Evolutionary conservation across 257 asterid genomes (phyloP), one percentile per base, ranked within the genome.

Genomic region (Plantago elongata): DNA sequence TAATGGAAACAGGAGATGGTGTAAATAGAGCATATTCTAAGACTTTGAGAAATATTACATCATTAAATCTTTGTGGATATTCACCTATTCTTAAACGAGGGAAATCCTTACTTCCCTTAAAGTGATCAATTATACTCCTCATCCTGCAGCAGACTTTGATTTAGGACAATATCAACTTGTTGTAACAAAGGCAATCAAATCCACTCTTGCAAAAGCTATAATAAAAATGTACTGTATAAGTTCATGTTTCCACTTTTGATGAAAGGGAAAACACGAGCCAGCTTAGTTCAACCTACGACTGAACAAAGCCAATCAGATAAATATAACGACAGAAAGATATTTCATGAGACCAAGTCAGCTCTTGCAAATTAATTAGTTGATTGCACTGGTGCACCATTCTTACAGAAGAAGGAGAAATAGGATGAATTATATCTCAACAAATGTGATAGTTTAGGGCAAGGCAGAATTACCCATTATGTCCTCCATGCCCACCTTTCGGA

Each of bases 401-500:
- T 34, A 34, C 7, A 6, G 40, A 34, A 34, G 8, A 7, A 34
- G 40, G 5, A 1, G 40, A 34, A 34, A 34, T 6, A 34, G 40
- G 8, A 34, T 1, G 40, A 34, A 51, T 62, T 16, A 14, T 17
- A 37, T 17, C n/a, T 12, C 48, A 38, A n/a, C 11, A 57, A 38
- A 44, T 34, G 37, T 8, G 44, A 11, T 8, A 17, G 12, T 52
- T 22, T 62, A 54, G 45, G 49, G 60, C 46, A 63, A 60, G 58
- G 13, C 38, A 22, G 56, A 64, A 13, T 15, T 85, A 87, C 99
- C 99, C 97, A 30, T 93, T 93, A 68, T 93, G 99, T 44, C 97
- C 99, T 63, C 94, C 97, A 69, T 93, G 99, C 54, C 99, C 99
- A 72, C 99, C 99, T 82, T 93, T 89, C 18, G 99, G 99, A 65